Conservation (phyloP, 768 basidiomycete species). For the Bullera alba region DNA sequence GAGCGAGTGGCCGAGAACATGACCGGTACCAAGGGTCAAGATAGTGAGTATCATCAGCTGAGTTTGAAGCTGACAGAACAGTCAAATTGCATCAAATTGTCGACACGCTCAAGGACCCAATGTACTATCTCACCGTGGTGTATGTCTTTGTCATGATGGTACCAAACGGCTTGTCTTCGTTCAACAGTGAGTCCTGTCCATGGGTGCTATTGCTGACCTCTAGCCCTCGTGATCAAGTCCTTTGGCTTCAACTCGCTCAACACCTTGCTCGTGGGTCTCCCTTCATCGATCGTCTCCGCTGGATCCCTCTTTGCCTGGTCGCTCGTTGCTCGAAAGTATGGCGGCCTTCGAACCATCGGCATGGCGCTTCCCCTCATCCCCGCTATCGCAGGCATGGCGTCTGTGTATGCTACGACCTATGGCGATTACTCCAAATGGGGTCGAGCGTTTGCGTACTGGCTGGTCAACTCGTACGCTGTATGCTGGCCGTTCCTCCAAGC, state of each 20-base stretch:
- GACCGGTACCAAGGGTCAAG: constrained; percentile 14
- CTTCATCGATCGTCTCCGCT: no score
- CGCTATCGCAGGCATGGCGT: constrained; percentile 16
- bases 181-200: no score
- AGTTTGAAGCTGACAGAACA: background rate
- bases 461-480: constrained; percentile 19
- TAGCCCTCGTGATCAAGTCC: no score
- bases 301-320: no score
- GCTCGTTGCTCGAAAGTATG: constrained; percentile 11
- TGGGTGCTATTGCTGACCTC: no score
- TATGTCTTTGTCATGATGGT: no score
- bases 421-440: constrained; percentile 20
- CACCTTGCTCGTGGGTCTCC: no score
- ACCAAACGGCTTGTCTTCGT: no score
- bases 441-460: constrained; percentile 12
- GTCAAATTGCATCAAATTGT: constrained; percentile 15
- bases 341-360: constrained; percentile 15
- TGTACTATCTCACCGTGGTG: no score
- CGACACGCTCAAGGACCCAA: constrained; percentile 12
- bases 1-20: constrained; percentile 16
- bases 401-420: constrained; percentile 19
- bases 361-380: constrained; percentile 17
- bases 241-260: no score
- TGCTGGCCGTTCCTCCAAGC: constrained; percentile 15
- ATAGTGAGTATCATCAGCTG: constrained; percentile 1